Evolutionary conservation across 1,139 yeast genomes (phyloP).

Genomic region (Yamadazyma sp.): DNA sequence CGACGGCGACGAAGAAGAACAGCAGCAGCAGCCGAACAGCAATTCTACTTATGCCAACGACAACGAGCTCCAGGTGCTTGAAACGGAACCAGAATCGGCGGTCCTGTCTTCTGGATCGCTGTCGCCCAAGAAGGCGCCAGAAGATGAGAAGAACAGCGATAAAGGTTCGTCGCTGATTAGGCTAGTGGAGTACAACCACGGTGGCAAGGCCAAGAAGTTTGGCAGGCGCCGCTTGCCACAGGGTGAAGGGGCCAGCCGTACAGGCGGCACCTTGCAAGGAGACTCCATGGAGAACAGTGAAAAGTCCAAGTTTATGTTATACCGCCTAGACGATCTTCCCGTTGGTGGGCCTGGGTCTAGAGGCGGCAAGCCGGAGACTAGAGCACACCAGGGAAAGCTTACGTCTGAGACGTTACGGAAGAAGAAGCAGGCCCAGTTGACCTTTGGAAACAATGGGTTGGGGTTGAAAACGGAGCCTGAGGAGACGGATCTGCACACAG

Average conservation of each 20-base stretch:
- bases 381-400: conserved; percentile 29
- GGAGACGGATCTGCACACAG: too few species aligned
- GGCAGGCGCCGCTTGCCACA: conserved; percentile 34
- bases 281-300: conserved; percentile 32
- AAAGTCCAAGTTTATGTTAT: conserved; percentile 35
- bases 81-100: background rate
- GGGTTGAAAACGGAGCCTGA: background rate
- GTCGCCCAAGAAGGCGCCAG: too few species aligned
- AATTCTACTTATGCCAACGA: too few species aligned
- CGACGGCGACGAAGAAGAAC: conserved; percentile 3
- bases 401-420: conserved; percentile 23
- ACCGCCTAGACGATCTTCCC: conserved; percentile 38
- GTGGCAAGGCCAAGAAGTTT: conserved; percentile 30
- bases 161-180: conserved; percentile 9
- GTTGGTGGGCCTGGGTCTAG: conserved; percentile 47
- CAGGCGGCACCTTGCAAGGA: conserved; percentile 18
- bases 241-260: conserved; percentile 18
- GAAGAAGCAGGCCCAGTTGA: conserved; percentile 22
- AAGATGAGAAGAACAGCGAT: too few species aligned
- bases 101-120: background rate
- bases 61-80: conserved; percentile 2
- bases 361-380: conserved; percentile 33
- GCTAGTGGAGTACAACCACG: conserved; percentile 37
- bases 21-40: too few species aligned
- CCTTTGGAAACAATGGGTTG: conserved; percentile 11